A percentile compares a stretch with the other conserved stretches of the same genome.
phyloP scores from a whole-genome alignment of 1,284 basidiomycete species.

The Ustilago cynodontis region DNA sequence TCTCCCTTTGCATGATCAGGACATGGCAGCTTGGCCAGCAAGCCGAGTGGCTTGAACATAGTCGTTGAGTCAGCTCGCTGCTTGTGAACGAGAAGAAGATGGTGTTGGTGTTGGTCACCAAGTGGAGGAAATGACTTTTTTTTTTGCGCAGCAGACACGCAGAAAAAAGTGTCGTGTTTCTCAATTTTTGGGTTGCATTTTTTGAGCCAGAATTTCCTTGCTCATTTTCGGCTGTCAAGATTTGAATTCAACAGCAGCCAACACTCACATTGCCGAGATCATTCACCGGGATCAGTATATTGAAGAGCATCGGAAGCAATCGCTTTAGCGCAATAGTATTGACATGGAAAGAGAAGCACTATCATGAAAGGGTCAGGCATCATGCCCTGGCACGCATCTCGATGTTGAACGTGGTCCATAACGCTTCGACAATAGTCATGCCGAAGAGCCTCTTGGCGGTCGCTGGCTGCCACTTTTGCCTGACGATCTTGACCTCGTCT shows the following conservation, averaged over 20 bases:
- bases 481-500: slow-evolving; percentile 4
- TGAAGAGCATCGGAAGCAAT: neutral
- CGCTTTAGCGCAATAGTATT: neutral
- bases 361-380: neutral
- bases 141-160: neutral
- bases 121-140: neutral
- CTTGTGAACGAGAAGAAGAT: neutral
- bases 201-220: neutral
- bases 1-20: slow-evolving; percentile 54
- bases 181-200: neutral
- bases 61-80: slow-evolving; percentile 2
- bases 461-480: slow-evolving; percentile 46
- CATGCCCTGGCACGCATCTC: slow-evolving; percentile 41
- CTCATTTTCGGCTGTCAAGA: slow-evolving; percentile 4
- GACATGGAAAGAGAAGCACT: neutral
- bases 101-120: neutral
- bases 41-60: slow-evolving; percentile 60
- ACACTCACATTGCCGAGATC: neutral
- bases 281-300: neutral
- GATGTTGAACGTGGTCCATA: slow-evolving; percentile 46
- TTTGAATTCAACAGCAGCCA: too few relatives aligned
- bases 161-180: neutral
- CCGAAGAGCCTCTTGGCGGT: slow-evolving; percentile 35
- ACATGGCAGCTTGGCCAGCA: slow-evolving; percentile 54
- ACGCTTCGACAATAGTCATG: slow-evolving; percentile 45